Base-by-base conservation (phyloP, 129 eudicot genomes). In the Rutidosis leptorrhynchoides region DNA sequence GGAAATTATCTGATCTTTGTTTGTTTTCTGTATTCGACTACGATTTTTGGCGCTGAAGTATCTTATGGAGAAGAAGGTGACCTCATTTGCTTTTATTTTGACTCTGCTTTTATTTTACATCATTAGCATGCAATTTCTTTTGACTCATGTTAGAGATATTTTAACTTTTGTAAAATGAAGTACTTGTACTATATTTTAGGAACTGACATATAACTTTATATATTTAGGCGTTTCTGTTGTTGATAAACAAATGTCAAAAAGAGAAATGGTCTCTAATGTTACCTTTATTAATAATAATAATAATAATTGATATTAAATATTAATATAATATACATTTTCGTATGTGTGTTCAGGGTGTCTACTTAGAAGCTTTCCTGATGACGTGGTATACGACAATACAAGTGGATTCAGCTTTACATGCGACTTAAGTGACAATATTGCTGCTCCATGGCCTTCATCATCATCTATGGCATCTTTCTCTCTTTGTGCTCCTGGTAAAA, bases 391-490 rank as follows among this genome's bases (percentile, higher is more conserved):
- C 75, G 95, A 93, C 78, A 93, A 88, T 73, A 57, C 87, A 74
- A 65, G 96, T 17, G 98, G 98, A 23, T 80, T 83, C 61, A 93
- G 95, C 81, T 79, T 93, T 69, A 83, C 87, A n/a, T 93, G 98
- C 58, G 98, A 93, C 80, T 82, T 93, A 79, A 83, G 68, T 52
- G 96, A 93, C 82, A 93, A 88, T 74, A 93, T 88, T 83, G 98
- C 79, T 71, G 98, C 98, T 64, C 98, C 98, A 48, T 93, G 98
- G 98, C 98, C 98, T 70, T 78, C 82, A 24, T 93, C 96, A 24
- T 80, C 98, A 21, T 88, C 98, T 26, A 52, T 84, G 62, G 67
- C 98, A 43, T 82, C 96, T 62, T 74, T 85, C 26, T 88, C 98
- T 64, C 88, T 93, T 58, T 93, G 98, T 75, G 98, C 96, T 81